Percentiles rank a stretch among this genome's conserved stretches.
phyloP scores from a whole-genome alignment of 352 stramenopile species.

The Globisporangium mamillatum region DNA sequence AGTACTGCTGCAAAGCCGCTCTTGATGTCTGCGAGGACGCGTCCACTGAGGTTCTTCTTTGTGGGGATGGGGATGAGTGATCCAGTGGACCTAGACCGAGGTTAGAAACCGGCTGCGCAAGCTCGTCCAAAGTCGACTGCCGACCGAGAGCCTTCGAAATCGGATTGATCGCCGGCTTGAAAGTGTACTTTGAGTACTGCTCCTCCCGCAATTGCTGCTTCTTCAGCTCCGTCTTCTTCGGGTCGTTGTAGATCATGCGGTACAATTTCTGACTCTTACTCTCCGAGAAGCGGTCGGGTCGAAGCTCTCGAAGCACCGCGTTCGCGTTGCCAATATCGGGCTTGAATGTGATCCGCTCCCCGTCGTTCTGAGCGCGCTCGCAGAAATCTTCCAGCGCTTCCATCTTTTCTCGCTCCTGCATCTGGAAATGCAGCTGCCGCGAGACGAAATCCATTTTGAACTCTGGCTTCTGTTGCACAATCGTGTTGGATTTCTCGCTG shows the following conservation, averaged over 20 bases:
- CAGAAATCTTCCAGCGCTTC: conserved; percentile 53
- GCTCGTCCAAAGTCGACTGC: conserved; percentile 39
- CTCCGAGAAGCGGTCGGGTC: conserved; percentile 62
- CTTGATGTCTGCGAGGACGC: conserved; percentile 19
- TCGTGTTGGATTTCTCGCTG: conserved; percentile 45
- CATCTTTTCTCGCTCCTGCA: conserved; percentile 55
- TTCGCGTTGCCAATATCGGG: conserved; percentile 80
- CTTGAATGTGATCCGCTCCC: conserved; percentile 53
- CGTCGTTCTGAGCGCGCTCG: conserved; percentile 28
- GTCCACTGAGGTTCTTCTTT: conserved; percentile 12
- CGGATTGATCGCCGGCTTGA: conserved; percentile 78
- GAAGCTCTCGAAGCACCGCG: conserved; percentile 55
- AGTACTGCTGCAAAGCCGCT: conserved; percentile 43
- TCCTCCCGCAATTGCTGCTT: conserved; percentile 60
- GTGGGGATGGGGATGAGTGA: conserved; percentile 4
- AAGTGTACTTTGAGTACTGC: conserved; percentile 54
- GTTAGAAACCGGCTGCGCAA: conserved; percentile 37
- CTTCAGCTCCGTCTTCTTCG: conserved; percentile 49
- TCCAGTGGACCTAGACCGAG: conserved; percentile 14
- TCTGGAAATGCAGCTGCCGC: conserved; percentile 65
- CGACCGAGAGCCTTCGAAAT: conserved; percentile 64
- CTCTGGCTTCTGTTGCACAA: conserved; percentile 61
- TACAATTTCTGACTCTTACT: conserved; percentile 55
- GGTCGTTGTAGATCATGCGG: conserved; percentile 68
- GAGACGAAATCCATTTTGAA: conserved; percentile 79